Base-by-base conservation (phyloP, 208 protist genomes). In the Trypanosoma cruzi region DNA sequence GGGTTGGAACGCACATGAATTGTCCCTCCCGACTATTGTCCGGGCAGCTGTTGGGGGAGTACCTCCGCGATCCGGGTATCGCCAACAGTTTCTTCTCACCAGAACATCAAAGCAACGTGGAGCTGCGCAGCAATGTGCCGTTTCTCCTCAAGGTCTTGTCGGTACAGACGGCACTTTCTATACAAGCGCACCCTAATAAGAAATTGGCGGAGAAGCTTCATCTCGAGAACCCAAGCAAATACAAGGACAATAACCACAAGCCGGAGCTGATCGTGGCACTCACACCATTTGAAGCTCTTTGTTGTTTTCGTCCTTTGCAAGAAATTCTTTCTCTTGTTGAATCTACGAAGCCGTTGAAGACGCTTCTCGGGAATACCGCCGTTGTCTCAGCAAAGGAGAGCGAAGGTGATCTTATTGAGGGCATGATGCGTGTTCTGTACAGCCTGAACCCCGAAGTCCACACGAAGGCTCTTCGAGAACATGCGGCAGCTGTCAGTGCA, bases 181-280 rank as follows among this genome's bases (percentile, higher is more conserved):
- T 99, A 68, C 98, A 99, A 86, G 96, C 98, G 5, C 98, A 99
- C 81, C 98, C 98, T 13, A 90, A 97, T 81, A 98, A 98, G 67
- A 64, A 65, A 37, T 86, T 98, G 20, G 98, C 98, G 8, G 79
- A 93, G 70, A 55, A 90, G 52, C 86, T 99, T 31, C 93, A 98
- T 70, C 61, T 65, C 2, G 75, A 81, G n/a, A 79, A 94, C 40
- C 95, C 98, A 5, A 75, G 95, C 34, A 91, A 98, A 60, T 99
- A 99, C 84, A 96, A 95, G 66, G 98, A 99, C 81, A 84, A 84
- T 55, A 99, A 99, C 83, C 98, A 99, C 84, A 99, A 99, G 85
- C 98, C 98, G 10, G 98, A 99, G 80, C 88, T 98, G 46, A 90
- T 96, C 58, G 84, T 98, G 37, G 97, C 97, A 6, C 71, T 99